Percentiles rank a stretch among this genome's conserved stretches.
Conservation (phyloP, 2,329 filamentous ascomycete species). For the Lachnum nothofagi region DNA sequence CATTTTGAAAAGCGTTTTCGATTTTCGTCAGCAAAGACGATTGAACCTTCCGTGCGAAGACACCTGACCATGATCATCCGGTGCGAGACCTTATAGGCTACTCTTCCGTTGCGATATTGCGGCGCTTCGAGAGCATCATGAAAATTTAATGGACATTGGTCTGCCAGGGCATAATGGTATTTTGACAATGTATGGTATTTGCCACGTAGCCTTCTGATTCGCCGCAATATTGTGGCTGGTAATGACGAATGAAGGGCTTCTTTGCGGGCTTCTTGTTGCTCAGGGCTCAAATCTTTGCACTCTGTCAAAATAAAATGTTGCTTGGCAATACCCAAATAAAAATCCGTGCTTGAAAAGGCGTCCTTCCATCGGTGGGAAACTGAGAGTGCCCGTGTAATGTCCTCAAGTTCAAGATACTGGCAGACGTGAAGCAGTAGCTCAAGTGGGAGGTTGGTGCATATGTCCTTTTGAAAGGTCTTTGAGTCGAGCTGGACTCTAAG, state of each 20-base stretch:
- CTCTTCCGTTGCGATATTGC: constrained; percentile 22
- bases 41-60: constrained; percentile 8
- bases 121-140: not conserved
- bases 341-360: constrained; percentile 15
- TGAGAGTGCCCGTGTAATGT: constrained; percentile 18
- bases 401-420: constrained; percentile 22
- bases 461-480: constrained; percentile 12
- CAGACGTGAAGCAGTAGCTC: constrained; percentile 22
- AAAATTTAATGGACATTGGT: not conserved
- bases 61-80: constrained; percentile 12
- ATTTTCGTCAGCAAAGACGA: constrained; percentile 7
- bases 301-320: not conserved
- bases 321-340: constrained; percentile 12
- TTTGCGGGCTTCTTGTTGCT: not conserved
- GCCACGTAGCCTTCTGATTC: constrained; percentile 6
- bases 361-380: constrained; percentile 24
- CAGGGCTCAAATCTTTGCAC: not conserved
- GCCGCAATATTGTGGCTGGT: constrained; percentile 1
- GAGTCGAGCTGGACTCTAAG: constrained; percentile 15
- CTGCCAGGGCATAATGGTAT: constrained; percentile 2
- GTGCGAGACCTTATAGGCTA: constrained; percentile 12
- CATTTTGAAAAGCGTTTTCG: constrained; percentile 10
- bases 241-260: constrained; percentile 2
- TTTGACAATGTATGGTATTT: constrained; percentile 1
- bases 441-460: constrained; percentile 15